A percentile compares a stretch with the other conserved stretches of the same genome.
Evolutionary conservation across 2,329 filamentous ascomycete genomes (phyloP).

Genomic region (Beauveria asiatica): DNA sequence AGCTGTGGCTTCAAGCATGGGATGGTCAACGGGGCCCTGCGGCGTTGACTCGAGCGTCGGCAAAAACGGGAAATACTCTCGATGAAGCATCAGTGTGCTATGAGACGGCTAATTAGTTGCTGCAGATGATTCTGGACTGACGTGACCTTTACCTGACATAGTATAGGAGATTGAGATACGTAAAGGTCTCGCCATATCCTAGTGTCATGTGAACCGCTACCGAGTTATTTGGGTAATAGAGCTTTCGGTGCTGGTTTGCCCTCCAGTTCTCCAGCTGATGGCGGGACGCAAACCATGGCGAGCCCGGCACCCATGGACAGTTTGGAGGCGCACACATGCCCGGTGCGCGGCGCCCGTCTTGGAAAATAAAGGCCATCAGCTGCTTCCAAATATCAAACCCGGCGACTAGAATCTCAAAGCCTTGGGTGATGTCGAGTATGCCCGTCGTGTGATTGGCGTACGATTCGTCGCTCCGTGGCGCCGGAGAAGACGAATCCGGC

Average conservation of each 20-base stretch:
- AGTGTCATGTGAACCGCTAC: conserved; percentile 31
- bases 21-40: conserved; percentile 31
- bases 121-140: background rate
- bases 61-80: conserved; percentile 37
- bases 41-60: conserved; percentile 27
- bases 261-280: conserved; percentile 27
- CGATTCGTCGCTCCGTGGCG: conserved; percentile 11
- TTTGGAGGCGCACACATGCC: conserved; percentile 30
- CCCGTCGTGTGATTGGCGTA: conserved; percentile 11
- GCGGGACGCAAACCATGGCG: conserved; percentile 25
- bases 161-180: conserved; percentile 35
- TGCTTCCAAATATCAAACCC: conserved; percentile 36
- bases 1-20: conserved; percentile 28
- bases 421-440: conserved; percentile 19
- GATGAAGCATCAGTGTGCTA: conserved; percentile 32
- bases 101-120: background rate
- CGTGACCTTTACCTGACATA: conserved; percentile 29
- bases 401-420: conserved; percentile 29
- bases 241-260: conserved; percentile 23
- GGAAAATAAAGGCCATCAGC: conserved; percentile 33
- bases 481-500: conserved; percentile 18
- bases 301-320: conserved; percentile 30
- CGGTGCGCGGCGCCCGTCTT: conserved; percentile 31
- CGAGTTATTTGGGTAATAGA: conserved; percentile 28
- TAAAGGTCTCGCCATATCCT: conserved; percentile 32